Base-by-base conservation (phyloP, 345 rosid genomes). In the Odontarrhena argentea region DNA sequence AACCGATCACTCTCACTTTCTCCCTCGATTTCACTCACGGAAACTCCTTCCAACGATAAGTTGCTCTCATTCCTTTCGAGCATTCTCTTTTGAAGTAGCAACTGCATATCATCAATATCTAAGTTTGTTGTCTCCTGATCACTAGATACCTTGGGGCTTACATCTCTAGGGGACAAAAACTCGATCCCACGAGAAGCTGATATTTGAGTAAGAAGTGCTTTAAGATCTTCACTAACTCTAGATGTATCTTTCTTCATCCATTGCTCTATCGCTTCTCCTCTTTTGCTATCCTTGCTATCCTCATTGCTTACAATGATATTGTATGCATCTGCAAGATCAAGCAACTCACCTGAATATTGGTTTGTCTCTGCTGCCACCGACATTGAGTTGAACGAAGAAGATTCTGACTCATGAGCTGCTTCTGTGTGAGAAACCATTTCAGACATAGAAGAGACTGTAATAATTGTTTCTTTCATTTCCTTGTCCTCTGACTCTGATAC, bases 51-150 rank as follows among this genome's bases (percentile, higher is more conserved):
- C 40, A 87, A 55, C 5, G 99, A 94, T 72, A 84, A 67, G 55
- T 80, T 84, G 49, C 97, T 91, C 78, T 94, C 99, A 28, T 94
- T 91, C 64, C 97, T 83, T 60, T 94, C 99, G 0, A 88, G 96
- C 42, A 95, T 77, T 68, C 81, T 70, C 77, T 77, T 85, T 74
- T 76, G 88, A 55, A 87, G 84, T 67, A 84, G 80, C 36, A 80
- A 37, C 58, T 86, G 86, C 75, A 88, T 74, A 58, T 87, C 87
- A 49, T 56, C 65, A 46, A 8, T 66, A 50, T 64, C 77, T 71
- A 55, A 77, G 35, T 43, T 65, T 76, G 68, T 85, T 36, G 76
- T 40, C 28, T 87, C 96, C n/a, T 65, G 67, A 35, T 86, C 94
- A 51, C 74, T 72, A 10, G 81, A 76, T 35, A 80, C 49, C 77